These are phyloP conservation scores for Populus pruinosa DNA, from an alignment of 345 rosid species.

Conservation along the genomic window DNA sequence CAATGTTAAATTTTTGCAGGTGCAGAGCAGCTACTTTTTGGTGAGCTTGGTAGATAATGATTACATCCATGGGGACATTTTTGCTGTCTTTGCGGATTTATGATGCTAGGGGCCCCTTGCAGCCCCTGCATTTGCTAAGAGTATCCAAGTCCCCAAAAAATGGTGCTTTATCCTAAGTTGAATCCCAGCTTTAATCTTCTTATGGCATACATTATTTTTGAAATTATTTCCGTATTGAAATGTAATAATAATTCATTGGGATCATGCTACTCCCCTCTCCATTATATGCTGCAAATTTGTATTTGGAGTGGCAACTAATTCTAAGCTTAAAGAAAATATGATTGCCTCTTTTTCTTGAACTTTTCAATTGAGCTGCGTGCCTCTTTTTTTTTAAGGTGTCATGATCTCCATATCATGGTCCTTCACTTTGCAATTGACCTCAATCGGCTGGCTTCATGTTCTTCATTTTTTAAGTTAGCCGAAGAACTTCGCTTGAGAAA, in stretches of 20 bases:
- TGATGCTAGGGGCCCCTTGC: slow-evolving; percentile 23
- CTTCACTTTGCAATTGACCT: no score
- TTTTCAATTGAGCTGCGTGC: no score
- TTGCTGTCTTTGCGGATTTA: slow-evolving; percentile 53
- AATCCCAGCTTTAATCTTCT: neutral
- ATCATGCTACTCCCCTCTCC: slow-evolving; percentile 11
- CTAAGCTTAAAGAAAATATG: neutral
- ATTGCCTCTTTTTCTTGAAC: neutral
- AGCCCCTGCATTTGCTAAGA: neutral
- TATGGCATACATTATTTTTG: neutral
- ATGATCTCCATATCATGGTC: no score
- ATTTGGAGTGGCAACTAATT: neutral
- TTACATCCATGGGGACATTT: slow-evolving; percentile 60
- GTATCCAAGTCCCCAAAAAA: neutral
- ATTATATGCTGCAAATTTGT: neutral
- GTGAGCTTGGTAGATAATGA: slow-evolving; percentile 93
- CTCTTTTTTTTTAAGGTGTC: no score
- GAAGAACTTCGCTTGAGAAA: no score
- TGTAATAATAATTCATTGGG: slow-evolving; percentile 26
- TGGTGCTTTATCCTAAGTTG: neutral
- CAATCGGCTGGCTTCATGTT: no score
- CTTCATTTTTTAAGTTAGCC: no score
- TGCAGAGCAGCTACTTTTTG: slow-evolving; percentile 69
- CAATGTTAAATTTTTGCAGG: slow-evolving; percentile 43
- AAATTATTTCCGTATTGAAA: neutral